These are phyloP conservation scores for Cucumis cinereus DNA, from an alignment of 306 rosid genomes.

Conservation along the genomic window DNA sequence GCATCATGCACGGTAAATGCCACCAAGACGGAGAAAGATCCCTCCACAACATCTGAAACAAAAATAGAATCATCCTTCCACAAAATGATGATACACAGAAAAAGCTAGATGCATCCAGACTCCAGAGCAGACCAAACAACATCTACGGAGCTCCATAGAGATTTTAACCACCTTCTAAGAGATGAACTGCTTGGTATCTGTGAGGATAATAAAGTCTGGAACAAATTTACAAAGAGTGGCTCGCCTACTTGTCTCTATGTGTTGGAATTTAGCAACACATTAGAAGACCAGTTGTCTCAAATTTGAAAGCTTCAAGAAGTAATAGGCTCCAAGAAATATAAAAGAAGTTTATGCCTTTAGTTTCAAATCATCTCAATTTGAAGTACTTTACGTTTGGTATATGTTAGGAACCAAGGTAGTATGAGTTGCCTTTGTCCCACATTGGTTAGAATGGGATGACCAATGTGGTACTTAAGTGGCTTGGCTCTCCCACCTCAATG, in stretches of 20 bases:
- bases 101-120: background rate
- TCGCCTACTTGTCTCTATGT: background rate
- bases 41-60: background rate
- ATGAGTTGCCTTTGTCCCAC: too few relatives aligned
- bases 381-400: too few relatives aligned
- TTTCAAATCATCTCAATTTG: too few relatives aligned
- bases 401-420: too few relatives aligned
- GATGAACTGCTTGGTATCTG: background rate
- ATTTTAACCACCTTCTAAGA: background rate
- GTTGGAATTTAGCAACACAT: too few relatives aligned
- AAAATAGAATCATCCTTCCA: background rate
- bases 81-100: background rate
- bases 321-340: too few relatives aligned
- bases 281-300: too few relatives aligned
- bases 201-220: background rate
- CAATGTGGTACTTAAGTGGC: too few relatives aligned
- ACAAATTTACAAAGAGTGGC: background rate
- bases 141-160: background rate
- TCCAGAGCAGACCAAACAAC: background rate
- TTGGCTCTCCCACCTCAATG: too few relatives aligned
- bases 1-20: background rate
- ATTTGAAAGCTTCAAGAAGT: too few relatives aligned
- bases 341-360: too few relatives aligned
- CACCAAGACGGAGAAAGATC: background rate
- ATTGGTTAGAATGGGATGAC: too few relatives aligned